Percentiles rank a stretch among this genome's conserved stretches.
Conservation (phyloP, 805 yeast genomes). For the Debaryomyces tyrocola region DNA sequence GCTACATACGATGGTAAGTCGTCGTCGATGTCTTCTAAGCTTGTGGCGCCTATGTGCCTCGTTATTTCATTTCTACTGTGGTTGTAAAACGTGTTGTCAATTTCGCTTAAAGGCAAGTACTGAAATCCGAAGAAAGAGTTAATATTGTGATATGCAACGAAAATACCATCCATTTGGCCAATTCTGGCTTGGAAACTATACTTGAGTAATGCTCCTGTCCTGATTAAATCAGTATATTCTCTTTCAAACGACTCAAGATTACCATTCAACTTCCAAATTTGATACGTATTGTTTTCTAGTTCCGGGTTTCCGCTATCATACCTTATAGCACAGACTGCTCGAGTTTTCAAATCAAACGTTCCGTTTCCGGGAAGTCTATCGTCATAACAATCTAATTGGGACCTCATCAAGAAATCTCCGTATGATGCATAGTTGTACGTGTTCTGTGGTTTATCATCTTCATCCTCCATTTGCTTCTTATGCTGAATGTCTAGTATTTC, state of each 20-base stretch:
- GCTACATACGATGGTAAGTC: constrained; percentile 53
- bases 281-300: constrained; percentile 60
- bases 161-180: constrained; percentile 96
- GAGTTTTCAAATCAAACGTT: constrained; percentile 85
- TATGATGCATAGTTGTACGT: constrained; percentile 70
- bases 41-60: constrained; percentile 13
- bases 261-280: constrained; percentile 62
- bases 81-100: constrained; percentile 51
- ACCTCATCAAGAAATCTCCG: constrained; percentile 75
- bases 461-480: constrained; percentile 3
- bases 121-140: constrained; percentile 84
- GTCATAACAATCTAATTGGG: constrained; percentile 87
- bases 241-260: constrained; percentile 76
- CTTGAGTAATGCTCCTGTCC: constrained; percentile 73
- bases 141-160: constrained; percentile 86
- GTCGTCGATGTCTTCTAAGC: constrained; percentile 29
- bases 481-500: background rate
- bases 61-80: constrained; percentile 10
- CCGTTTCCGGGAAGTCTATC: constrained; percentile 83
- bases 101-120: constrained; percentile 71
- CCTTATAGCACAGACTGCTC: constrained; percentile 87
- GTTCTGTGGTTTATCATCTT: constrained; percentile 18
- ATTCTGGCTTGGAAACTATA: constrained; percentile 90
- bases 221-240: constrained; percentile 72
- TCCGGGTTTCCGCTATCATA: constrained; percentile 69